Conservation (phyloP, 148 eudicot genomes). For the Selenicereus undatus region DNA sequence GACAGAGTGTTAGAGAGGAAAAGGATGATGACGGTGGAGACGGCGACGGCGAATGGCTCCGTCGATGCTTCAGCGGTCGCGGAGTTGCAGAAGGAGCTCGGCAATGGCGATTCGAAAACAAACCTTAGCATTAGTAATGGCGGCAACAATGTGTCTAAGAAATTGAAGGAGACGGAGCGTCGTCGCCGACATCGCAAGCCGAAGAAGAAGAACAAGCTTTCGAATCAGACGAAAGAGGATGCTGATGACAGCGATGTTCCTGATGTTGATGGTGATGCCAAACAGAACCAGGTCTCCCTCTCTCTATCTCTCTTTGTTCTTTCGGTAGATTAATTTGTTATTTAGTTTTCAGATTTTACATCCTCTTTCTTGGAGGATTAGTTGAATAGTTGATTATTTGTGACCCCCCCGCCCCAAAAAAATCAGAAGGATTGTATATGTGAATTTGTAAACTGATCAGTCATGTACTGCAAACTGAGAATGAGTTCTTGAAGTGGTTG, state of each 20-base stretch:
- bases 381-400: too few relatives aligned
- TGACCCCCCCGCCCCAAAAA: too few relatives aligned
- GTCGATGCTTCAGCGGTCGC: constrained; percentile 1
- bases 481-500: too few relatives aligned
- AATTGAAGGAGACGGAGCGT: constrained; percentile 59
- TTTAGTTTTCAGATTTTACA: too few relatives aligned
- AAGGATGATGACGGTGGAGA: constrained; percentile 42
- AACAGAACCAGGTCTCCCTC: background rate
- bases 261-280: constrained; percentile 20
- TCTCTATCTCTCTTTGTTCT: background rate
- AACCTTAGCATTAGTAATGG: constrained; percentile 36
- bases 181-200: constrained; percentile 76
- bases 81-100: constrained; percentile 38
- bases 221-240: constrained; percentile 13
- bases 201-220: constrained; percentile 59
- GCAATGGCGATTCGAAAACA: constrained; percentile 27
- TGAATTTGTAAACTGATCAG: too few relatives aligned
- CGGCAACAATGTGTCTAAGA: constrained; percentile 25
- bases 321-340: too few relatives aligned
- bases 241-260: constrained; percentile 21
- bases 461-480: too few relatives aligned
- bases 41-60: constrained; percentile 11
- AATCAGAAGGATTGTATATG: too few relatives aligned
- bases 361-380: too few relatives aligned
- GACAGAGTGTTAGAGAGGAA: background rate